A percentile compares a stretch with the other conserved stretches of the same genome.
Evolutionary conservation across 73 alveolate genomes (phyloP).

Genomic region (Paraurostyla sp.): DNA sequence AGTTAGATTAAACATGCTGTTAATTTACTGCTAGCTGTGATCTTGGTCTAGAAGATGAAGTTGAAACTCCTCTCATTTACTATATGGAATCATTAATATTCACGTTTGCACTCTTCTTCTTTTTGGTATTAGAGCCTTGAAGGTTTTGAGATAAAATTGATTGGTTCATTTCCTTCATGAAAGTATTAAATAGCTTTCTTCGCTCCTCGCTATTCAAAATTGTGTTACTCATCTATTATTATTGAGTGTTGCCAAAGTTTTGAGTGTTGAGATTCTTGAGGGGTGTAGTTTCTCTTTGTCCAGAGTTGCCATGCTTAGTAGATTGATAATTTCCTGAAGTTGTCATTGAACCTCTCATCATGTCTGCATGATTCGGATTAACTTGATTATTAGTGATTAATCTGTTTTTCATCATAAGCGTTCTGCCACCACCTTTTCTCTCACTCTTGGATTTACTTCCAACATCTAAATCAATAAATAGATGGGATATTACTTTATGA

Average conservation of each 20-base stretch:
- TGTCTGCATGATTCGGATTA: no score
- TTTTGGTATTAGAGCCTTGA: neutral
- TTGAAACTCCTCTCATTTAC: slow-evolving; percentile 7
- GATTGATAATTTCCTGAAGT: neutral
- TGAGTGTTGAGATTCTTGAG: neutral
- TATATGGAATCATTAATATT: slow-evolving; percentile 8
- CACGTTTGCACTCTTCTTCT: neutral
- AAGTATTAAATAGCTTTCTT: neutral
- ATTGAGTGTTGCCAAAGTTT: neutral
- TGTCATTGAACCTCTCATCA: neutral
- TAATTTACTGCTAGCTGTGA: slow-evolving; percentile 5
- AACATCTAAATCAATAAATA: neutral
- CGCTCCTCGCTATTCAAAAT: slow-evolving; percentile 23
- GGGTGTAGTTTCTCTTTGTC: slow-evolving; percentile 1
- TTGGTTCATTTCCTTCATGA: slow-evolving; percentile 56
- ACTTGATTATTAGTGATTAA: neutral
- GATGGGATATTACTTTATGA: slow-evolving; percentile 3
- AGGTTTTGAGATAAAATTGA: neutral
- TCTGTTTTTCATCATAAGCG: slow-evolving; percentile 33
- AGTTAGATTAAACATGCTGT: neutral
- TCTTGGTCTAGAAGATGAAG: slow-evolving; percentile 23
- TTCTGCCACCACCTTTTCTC: slow-evolving; percentile 31
- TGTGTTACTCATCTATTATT: neutral
- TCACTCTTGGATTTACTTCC: neutral
- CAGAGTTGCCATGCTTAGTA: neutral